Conservation (phyloP, 306 rosid genomes). For the Casuarina equisetifolia region DNA sequence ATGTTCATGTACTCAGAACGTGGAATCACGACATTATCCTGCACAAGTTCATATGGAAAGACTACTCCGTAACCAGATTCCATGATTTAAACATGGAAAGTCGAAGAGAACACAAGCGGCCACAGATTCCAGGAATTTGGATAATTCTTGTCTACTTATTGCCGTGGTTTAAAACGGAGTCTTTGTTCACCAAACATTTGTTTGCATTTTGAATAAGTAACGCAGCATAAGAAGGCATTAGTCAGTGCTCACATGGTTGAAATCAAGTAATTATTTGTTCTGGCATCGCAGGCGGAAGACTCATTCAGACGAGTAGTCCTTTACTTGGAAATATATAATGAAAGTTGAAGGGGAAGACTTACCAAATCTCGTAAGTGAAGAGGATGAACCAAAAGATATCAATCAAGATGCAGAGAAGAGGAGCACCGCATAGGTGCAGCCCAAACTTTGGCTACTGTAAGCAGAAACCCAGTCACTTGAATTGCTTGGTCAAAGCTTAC, state of each 20-base stretch:
- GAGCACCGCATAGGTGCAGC: constrained; percentile 92
- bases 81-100: background rate
- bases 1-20: background rate
- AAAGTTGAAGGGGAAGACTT: constrained; percentile 13
- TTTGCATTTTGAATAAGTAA: background rate
- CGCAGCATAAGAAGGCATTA: background rate
- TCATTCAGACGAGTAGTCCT: background rate
- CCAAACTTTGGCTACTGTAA: constrained; percentile 82
- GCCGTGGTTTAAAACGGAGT: too few species aligned
- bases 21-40: background rate
- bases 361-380: constrained; percentile 76
- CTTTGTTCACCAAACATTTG: background rate
- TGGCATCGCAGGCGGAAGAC: background rate
- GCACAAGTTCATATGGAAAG: background rate
- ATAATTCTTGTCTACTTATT: too few species aligned
- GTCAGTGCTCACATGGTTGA: too few species aligned
- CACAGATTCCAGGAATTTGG: background rate
- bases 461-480: too few species aligned
- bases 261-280: background rate
- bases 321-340: background rate
- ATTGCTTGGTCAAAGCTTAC: too few species aligned
- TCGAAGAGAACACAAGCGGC: background rate
- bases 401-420: constrained; percentile 71
- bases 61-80: background rate
- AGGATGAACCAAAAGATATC: constrained; percentile 86